A percentile compares a stretch with the other conserved stretches of the same genome.
Conservation (phyloP, 2,329 filamentous ascomycete genomes). For the Pseudogymnoascus sp. region DNA sequence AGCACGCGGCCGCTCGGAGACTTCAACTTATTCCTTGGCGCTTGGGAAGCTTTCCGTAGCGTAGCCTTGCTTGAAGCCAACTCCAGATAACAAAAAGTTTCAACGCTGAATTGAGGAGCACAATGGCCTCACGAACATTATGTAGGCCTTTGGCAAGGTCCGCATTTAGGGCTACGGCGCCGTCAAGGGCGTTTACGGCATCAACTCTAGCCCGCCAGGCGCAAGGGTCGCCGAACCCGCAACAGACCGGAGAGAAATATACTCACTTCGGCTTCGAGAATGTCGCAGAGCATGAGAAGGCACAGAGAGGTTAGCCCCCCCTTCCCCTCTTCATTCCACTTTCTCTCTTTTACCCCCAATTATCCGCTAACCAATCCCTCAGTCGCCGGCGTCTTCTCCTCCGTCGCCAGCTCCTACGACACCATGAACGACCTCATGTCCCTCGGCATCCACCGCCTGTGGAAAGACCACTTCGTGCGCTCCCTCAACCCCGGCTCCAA, state of each 20-base stretch:
- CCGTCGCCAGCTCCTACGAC: constrained; percentile 69
- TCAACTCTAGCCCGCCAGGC: constrained; percentile 15
- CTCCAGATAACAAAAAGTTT: constrained; percentile 2
- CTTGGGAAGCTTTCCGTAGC: constrained; percentile 7
- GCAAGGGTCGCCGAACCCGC: constrained; percentile 15
- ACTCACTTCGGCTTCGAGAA: constrained; percentile 32
- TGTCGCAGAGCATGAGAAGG: constrained; percentile 29
- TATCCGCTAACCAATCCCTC: neutral
- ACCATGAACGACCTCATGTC: constrained; percentile 99
- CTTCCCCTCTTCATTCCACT: neutral
- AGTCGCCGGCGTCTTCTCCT: constrained; percentile 88
- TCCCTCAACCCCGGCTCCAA: constrained; percentile 62
- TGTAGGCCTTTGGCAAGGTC: constrained; percentile 20
- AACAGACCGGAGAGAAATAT: constrained; percentile 24
- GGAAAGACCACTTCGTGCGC: constrained; percentile 95
- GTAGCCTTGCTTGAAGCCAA: constrained; percentile 6
- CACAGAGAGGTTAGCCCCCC: constrained; percentile 25
- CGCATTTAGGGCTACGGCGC: constrained; percentile 8
- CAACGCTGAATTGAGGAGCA: constrained; percentile 6
- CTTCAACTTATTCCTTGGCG: neutral
- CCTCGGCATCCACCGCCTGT: constrained; percentile 88
- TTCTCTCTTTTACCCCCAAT: neutral
- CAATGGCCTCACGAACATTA: constrained; percentile 23
- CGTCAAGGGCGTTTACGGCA: constrained; percentile 15
- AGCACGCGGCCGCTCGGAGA: neutral